Percentiles rank a stretch among this genome's conserved stretches.
These are phyloP conservation scores for Talaromyces funiculosus DNA, from an alignment of 2,329 filamentous ascomycete genomes.

Conservation along the genomic window DNA sequence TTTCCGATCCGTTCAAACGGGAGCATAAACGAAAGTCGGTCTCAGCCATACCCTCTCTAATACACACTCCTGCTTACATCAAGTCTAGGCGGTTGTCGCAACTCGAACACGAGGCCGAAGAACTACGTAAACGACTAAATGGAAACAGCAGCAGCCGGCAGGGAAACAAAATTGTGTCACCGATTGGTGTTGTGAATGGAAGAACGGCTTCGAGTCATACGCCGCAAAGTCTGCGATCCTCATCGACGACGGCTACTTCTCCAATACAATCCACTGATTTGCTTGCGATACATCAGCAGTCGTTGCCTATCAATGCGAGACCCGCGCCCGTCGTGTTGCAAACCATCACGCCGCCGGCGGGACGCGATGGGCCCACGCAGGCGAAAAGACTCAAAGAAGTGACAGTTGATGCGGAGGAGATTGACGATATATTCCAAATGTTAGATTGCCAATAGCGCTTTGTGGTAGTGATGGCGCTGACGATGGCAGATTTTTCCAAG, in stretches of 20 bases:
- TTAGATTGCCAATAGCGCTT: constrained; percentile 14
- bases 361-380: constrained; percentile 20
- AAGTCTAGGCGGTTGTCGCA: constrained; percentile 30
- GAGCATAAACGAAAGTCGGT: constrained; percentile 39
- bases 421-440: constrained; percentile 36
- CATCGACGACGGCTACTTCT: constrained; percentile 19
- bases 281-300: constrained; percentile 17
- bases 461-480: neutral
- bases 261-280: constrained; percentile 18
- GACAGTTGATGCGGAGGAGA: constrained; percentile 27
- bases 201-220: constrained; percentile 28
- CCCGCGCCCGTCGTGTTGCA: constrained; percentile 9
- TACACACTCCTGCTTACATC: no score
- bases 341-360: neutral
- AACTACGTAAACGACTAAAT: constrained; percentile 31
- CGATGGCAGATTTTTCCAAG: constrained; percentile 30
- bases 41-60: neutral
- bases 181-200: constrained; percentile 27
- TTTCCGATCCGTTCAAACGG: constrained; percentile 40
- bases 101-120: constrained; percentile 33
- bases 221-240: constrained; percentile 14
- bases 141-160: constrained; percentile 19
- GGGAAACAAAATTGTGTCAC: constrained; percentile 17
- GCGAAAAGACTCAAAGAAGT: constrained; percentile 28
- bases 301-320: constrained; percentile 17